Evolutionary conservation across 2,329 filamentous ascomycete genomes (phyloP).

Genomic region (Nemania serpens): DNA sequence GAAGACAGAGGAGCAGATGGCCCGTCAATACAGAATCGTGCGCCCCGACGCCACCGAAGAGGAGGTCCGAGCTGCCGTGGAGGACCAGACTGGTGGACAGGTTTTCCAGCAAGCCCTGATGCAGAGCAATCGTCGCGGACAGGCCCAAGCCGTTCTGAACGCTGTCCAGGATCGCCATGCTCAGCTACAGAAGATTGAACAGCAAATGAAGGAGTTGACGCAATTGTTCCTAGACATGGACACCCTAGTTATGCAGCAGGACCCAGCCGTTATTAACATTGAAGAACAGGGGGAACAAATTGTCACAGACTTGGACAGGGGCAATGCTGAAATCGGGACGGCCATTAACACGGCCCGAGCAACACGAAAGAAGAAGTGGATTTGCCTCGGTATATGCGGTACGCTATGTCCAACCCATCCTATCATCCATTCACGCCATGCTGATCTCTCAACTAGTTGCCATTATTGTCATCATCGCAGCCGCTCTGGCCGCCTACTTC

Average conservation of each 20-base stretch:
- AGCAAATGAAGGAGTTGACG: slow-evolving; percentile 83
- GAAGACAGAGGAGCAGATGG: slow-evolving; percentile 81
- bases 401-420: slow-evolving; percentile 39
- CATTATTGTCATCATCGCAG: slow-evolving; percentile 58
- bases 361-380: slow-evolving; percentile 95
- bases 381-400: slow-evolving; percentile 78
- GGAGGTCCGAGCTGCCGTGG: slow-evolving; percentile 78
- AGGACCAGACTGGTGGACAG: slow-evolving; percentile 72
- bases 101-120: slow-evolving; percentile 89
- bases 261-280: slow-evolving; percentile 77
- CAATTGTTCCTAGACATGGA: slow-evolving; percentile 92
- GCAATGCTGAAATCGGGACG: slow-evolving; percentile 79
- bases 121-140: slow-evolving; percentile 78
- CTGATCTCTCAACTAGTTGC: slow-evolving; percentile 49
- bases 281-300: slow-evolving; percentile 88
- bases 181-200: slow-evolving; percentile 89
- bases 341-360: slow-evolving; percentile 81
- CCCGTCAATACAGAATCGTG: slow-evolving; percentile 88
- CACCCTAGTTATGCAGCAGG: slow-evolving; percentile 82
- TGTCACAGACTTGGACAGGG: slow-evolving; percentile 80
- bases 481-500: slow-evolving; percentile 48
- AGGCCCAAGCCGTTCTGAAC: slow-evolving; percentile 77
- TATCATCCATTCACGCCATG: neutral
- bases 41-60: slow-evolving; percentile 77
- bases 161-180: slow-evolving; percentile 83